Evolutionary conservation across 371 early-diverging fungal genomes (phyloP).

Genomic region (Mortierella sp.): DNA sequence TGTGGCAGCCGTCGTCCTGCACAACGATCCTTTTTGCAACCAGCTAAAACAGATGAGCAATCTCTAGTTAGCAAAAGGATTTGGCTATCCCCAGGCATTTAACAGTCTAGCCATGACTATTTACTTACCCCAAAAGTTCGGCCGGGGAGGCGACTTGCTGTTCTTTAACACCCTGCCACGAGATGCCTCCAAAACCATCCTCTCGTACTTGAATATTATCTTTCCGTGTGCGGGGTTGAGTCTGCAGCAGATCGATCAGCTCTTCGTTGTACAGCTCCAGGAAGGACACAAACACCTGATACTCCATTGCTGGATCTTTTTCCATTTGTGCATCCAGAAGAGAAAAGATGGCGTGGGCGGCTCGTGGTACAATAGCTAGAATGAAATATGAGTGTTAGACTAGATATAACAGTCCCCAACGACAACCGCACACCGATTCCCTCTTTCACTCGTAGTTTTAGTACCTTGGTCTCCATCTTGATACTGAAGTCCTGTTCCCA

Average conservation of each 20-base stretch:
- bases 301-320: slow-evolving; percentile 57
- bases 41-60: slow-evolving; percentile 38
- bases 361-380: slow-evolving; percentile 89
- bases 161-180: slow-evolving; percentile 92
- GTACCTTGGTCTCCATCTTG: slow-evolving; percentile 50
- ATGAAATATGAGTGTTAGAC: neutral
- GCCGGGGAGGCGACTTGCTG: slow-evolving; percentile 77
- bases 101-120: too few relatives aligned
- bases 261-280: slow-evolving; percentile 99
- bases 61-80: too few relatives aligned
- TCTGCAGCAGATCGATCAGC: slow-evolving; percentile 83
- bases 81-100: too few relatives aligned
- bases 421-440: too few relatives aligned
- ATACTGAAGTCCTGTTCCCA: slow-evolving; percentile 79
- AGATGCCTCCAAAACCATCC: slow-evolving; percentile 90
- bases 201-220: slow-evolving; percentile 84
- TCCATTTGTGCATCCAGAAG: slow-evolving; percentile 54
- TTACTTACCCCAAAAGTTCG: slow-evolving; percentile 73
- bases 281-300: slow-evolving; percentile 79
- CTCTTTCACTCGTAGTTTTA: neutral
- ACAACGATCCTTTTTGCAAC: slow-evolving; percentile 81
- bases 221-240: slow-evolving; percentile 57
- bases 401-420: too few relatives aligned
- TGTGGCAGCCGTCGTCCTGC: slow-evolving; percentile 95
- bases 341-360: slow-evolving; percentile 76